Base-by-base conservation (phyloP, 2,329 filamentous ascomycete genomes). In the Pestalotiopsis sp. region DNA sequence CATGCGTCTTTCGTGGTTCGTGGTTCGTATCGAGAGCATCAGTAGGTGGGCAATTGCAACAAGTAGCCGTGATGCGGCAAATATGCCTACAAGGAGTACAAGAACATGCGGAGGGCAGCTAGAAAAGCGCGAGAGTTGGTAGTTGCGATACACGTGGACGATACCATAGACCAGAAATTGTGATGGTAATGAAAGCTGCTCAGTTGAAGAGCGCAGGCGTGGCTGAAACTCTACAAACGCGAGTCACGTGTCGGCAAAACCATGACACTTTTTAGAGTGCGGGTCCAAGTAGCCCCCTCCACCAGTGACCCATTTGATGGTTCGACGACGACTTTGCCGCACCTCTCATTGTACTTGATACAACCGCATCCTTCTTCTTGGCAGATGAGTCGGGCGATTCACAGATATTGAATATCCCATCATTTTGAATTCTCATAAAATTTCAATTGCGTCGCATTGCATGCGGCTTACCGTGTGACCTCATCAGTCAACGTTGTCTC, bases 261-360 rank as follows among this genome's bases (percentile, higher is more conserved):
- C 27, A 60, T 25, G 27, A 41, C 52, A 45, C 38, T 31, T 66
- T 58, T 60, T 66, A 41, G 52, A 20, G 20, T 66, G 64, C 64
- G 64, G 64, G 56, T 60, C 64, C 39, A 20, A 45, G 25, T 31
- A 11, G 64, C 31, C 64, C 64, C 64, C 62, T 36, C 39, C 52
- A 17, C 20, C 20, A 23, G 20, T 23, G 20, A 23, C 64, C 20
- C 17, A 36, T 9, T 36, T 36, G 31, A 66, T 66, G 56, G 64
- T 66, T 66, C 64, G 64, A 66, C 59, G 64, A 66, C 59, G 41
- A 62, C 58, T 52, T 52, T 52, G 66, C 66, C 49, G 65, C 65
- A 66, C 61, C 65, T 66, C 56, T 60, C 62, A 41, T 63, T 62
- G 17, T 52, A 52, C 66, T 60, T 66, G 52, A 59, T 38, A 66